Evolutionary conservation across 2,329 filamentous ascomycete genomes (phyloP).

Genomic region (Amesomyces nigricolor): DNA sequence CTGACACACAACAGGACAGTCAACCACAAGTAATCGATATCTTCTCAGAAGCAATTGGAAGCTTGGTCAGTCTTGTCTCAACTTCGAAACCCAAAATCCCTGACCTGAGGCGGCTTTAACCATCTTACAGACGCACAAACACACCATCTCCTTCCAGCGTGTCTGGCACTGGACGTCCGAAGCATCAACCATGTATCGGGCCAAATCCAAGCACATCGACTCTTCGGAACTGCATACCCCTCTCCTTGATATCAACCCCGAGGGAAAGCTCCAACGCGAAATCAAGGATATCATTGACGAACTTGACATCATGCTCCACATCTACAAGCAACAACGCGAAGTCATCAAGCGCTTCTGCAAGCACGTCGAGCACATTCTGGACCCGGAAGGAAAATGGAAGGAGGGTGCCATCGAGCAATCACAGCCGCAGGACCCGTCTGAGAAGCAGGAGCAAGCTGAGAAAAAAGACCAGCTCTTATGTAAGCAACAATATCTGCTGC

Average conservation of each 20-base stretch:
- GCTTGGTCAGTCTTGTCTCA: conserved; percentile 32
- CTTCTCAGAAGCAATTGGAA: conserved; percentile 38
- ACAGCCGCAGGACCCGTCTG: neutral
- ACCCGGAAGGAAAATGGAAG: conserved; percentile 14
- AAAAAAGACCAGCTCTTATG: conserved; percentile 12
- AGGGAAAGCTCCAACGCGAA: conserved; percentile 36
- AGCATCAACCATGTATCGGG: conserved; percentile 16
- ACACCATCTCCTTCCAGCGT: conserved; percentile 29
- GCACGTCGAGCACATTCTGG: conserved; percentile 20
- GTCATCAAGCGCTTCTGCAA: conserved; percentile 30
- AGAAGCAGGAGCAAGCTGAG: neutral
- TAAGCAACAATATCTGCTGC: no score
- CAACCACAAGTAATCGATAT: conserved; percentile 38
- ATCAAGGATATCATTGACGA: conserved; percentile 45
- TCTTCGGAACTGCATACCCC: conserved; percentile 6
- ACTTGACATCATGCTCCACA: conserved; percentile 41
- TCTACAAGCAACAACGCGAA: conserved; percentile 34
- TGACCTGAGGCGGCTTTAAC: neutral
- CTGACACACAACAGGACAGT: conserved; percentile 8
- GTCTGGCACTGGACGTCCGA: conserved; percentile 33
- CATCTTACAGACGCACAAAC: conserved; percentile 12
- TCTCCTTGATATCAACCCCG: conserved; percentile 19
- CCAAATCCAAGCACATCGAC: conserved; percentile 9
- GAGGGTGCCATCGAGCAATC: conserved; percentile 2
- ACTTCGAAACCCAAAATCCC: neutral